Percentiles rank a stretch among this genome's conserved stretches.
These are phyloP conservation scores for Kwoniella sp. DNA, from an alignment of 768 basidiomycete species.

Conservation along the genomic window DNA sequence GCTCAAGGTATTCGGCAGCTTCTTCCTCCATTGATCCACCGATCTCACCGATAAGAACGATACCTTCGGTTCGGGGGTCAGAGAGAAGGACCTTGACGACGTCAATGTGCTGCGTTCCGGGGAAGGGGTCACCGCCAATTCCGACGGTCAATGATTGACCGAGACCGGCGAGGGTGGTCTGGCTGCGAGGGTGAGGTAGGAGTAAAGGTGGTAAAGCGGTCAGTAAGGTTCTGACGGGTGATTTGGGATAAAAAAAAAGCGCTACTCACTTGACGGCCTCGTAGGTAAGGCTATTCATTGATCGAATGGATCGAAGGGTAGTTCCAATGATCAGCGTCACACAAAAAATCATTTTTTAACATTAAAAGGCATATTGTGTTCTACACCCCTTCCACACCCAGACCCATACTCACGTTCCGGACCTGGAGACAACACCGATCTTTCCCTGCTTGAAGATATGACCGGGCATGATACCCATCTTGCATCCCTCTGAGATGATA, in stretches of 20 bases:
- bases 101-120: constrained; percentile 82
- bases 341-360: no score
- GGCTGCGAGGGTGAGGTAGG: constrained; percentile 57
- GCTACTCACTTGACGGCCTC: constrained; percentile 76
- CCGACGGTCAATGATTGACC: constrained; percentile 96
- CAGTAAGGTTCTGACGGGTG: no score
- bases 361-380: no score
- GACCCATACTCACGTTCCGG: constrained; percentile 49
- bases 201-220: no score
- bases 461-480: constrained; percentile 96
- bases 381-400: no score
- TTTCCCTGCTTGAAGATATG: constrained; percentile 96
- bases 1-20: constrained; percentile 91
- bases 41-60: constrained; percentile 98
- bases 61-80: constrained; percentile 91
- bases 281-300: constrained; percentile 68
- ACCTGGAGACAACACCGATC: constrained; percentile 63
- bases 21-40: constrained; percentile 99
- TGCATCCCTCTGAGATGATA: constrained; percentile 97
- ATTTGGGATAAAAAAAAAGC: no score
- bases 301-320: neutral
- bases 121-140: constrained; percentile 74
- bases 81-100: constrained; percentile 94
- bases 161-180: constrained; percentile 92
- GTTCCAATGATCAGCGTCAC: neutral